Conservation (phyloP, 1,284 basidiomycete genomes). For the Ustilago shanxiensis region DNA sequence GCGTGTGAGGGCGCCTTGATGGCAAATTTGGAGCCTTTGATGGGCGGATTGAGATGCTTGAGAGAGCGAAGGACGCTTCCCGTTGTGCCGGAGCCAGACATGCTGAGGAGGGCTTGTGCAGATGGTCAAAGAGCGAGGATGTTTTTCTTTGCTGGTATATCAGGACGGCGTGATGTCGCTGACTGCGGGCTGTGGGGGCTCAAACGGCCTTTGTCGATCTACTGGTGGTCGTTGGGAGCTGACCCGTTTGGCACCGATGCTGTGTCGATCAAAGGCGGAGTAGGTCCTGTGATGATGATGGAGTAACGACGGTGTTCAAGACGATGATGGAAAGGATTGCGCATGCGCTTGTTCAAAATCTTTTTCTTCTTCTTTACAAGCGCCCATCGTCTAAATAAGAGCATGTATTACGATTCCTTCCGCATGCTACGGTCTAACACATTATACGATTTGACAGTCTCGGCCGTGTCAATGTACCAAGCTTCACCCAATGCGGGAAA, state of each 20-base stretch:
- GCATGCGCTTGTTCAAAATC: slow-evolving; percentile 23
- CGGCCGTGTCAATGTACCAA: slow-evolving; percentile 6
- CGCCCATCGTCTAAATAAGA: neutral
- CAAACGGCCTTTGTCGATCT: too few relatives aligned
- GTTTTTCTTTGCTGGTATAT: neutral
- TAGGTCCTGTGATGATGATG: neutral
- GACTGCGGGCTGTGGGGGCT: too few relatives aligned
- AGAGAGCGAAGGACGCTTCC: slow-evolving; percentile 67
- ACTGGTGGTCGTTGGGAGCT: too few relatives aligned
- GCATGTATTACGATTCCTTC: slow-evolving; percentile 1
- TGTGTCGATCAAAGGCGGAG: neutral
- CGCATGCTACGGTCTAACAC: slow-evolving; percentile 1
- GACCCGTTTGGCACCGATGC: neutral
- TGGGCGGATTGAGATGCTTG: slow-evolving; percentile 65
- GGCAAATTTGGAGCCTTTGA: slow-evolving; percentile 64
- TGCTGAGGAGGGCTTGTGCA: neutral
- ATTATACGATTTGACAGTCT: neutral
- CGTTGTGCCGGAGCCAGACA: slow-evolving; percentile 39
- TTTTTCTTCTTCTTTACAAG: slow-evolving; percentile 15
- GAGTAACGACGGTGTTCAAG: neutral
- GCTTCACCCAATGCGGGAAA: too few relatives aligned
- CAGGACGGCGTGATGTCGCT: neutral
- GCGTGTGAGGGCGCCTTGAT: slow-evolving; percentile 66
- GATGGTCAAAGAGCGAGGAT: neutral
- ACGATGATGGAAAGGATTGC: neutral